Percentiles rank a stretch among this genome's conserved stretches.
Evolutionary conservation across 345 rosid species (phyloP).

Genomic region (Mangifera indica): DNA sequence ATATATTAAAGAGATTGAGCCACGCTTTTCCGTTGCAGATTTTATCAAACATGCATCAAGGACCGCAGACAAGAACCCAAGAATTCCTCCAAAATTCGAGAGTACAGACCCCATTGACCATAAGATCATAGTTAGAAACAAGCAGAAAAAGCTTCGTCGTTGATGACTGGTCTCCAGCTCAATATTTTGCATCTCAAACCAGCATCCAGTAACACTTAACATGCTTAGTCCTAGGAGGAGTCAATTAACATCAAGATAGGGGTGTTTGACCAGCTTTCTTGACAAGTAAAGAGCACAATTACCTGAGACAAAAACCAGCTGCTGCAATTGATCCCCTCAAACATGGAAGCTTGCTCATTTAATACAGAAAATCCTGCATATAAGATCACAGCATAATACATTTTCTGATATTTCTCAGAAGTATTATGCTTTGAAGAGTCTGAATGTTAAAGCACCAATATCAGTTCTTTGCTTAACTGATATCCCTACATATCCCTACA

Average conservation of each 20-base stretch:
- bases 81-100: background rate
- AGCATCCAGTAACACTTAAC: conserved; percentile 11
- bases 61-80: background rate
- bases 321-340: conserved; percentile 21
- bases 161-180: conserved; percentile 2
- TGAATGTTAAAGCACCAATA: conserved; percentile 28
- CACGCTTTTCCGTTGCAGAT: background rate
- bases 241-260: conserved; percentile 5
- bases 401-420: conserved; percentile 25
- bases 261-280: background rate
- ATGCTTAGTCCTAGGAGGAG: background rate
- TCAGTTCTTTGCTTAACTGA: conserved; percentile 22
- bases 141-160: background rate
- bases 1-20: too few species aligned
- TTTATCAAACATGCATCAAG: background rate
- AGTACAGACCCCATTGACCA: background rate
- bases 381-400: conserved; percentile 33
- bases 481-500: conserved; percentile 6
- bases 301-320: conserved; percentile 29
- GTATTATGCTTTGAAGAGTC: conserved; percentile 28
- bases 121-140: conserved; percentile 6
- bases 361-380: conserved; percentile 35
- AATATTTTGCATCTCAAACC: background rate
- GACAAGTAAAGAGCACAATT: conserved; percentile 7
- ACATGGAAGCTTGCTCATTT: conserved; percentile 19